Conservation (phyloP, 2,329 filamentous ascomycete species). For the Fusarium musae region DNA sequence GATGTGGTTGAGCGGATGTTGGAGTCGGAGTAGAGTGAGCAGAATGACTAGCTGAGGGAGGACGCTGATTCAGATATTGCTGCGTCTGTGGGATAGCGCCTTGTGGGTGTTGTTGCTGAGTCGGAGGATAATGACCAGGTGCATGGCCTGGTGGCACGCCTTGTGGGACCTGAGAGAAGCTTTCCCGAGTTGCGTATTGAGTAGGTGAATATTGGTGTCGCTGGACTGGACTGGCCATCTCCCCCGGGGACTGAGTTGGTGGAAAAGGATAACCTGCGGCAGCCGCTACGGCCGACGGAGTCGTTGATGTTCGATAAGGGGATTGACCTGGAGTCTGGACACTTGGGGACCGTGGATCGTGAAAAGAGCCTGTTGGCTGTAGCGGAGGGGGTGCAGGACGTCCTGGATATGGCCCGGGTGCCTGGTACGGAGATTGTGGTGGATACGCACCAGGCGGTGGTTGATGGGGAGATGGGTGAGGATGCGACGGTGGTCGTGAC, state of each 20-base stretch:
- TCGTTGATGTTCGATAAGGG: constrained; percentile 62
- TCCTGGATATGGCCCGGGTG: constrained; percentile 55
- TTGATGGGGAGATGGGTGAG: constrained; percentile 46
- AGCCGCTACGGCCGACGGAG: constrained; percentile 54
- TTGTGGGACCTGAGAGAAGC: constrained; percentile 55
- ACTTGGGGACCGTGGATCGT: constrained; percentile 64
- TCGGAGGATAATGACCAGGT: constrained; percentile 46
- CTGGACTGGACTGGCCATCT: constrained; percentile 62
- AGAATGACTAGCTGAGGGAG: constrained; percentile 69
- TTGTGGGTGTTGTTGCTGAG: constrained; percentile 44
- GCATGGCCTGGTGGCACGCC: constrained; percentile 24
- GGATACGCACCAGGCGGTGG: constrained; percentile 50
- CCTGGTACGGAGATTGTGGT: constrained; percentile 53
- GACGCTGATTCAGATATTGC: constrained; percentile 59
- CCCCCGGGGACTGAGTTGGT: constrained; percentile 53
- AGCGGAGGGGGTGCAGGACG: constrained; percentile 58
- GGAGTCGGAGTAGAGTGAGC: constrained; percentile 69
- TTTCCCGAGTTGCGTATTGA: constrained; percentile 57
- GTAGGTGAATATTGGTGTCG: constrained; percentile 63
- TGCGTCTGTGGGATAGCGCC: constrained; percentile 57
- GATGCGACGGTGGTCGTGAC: constrained; percentile 49
- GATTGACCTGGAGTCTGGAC: constrained; percentile 55
- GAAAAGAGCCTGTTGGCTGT: constrained; percentile 56
- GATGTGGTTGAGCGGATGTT: constrained; percentile 70
- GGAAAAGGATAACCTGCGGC: constrained; percentile 64